Evolutionary conservation across 2,329 filamentous ascomycete genomes (phyloP), one percentile per base, ranked within the genome.

Genomic region (Mycogone perniciosa): DNA sequence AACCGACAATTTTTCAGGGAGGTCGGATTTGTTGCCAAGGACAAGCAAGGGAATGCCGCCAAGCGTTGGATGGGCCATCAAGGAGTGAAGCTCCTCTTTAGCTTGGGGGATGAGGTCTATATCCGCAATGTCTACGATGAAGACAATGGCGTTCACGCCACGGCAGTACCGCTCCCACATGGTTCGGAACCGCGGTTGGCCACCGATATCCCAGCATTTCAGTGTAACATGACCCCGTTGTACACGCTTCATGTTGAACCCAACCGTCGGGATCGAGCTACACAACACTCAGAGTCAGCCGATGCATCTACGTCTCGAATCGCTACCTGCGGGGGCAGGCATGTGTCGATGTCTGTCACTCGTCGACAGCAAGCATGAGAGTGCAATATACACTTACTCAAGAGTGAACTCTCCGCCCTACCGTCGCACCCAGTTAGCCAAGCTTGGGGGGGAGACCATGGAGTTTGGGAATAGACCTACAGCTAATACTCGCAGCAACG

Each of bases 91-190:
- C 70, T 97, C 93, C 60, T 97, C 90, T 63, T 86, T 88, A 46
- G 93, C 93, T 55, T 89, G 82, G 7, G 89, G 86, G 53, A 97
- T 78, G 51, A 89, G 81, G 48, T 82, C 81, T 57, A 80, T 77
- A 70, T 99, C 93, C 60, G 92, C 90, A 58, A 95, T 95, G 69
- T 99, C 93, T 64, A 97, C 91, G 67, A 99, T 96, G 72, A 96
- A 99, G 59, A 99, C 88, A 61, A 99, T 96, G 60, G 92, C 92
- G 72, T 95, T 96, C 60, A 97, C 93, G 47, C 90, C 93, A 57
- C 91, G 89, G 72, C 93, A 97, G 71, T 99, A 99, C 65, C 93
- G 81, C 76, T 99, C 93, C 93, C 93, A 99, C 93, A 99, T 99
- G 60, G 89, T 88, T 64, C 93, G 88, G 75, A 97, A 99, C 59